Evolutionary conservation across 116 monocot genomes (phyloP).

Genomic region (Papilionanthe hybrid): DNA sequence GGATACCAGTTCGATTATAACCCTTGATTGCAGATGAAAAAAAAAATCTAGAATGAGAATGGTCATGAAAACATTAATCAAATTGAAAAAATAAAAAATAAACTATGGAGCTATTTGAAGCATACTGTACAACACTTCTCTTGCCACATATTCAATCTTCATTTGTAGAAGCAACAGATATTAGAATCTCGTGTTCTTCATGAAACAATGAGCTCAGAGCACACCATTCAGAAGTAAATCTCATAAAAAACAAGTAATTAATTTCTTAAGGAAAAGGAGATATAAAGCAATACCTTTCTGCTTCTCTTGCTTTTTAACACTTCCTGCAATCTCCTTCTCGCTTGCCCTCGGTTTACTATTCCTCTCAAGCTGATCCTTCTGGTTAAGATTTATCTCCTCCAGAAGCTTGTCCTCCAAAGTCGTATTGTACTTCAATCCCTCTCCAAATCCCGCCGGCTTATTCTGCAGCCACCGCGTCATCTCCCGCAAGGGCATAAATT

Average conservation of each 20-base stretch:
- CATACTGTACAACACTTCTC: too few species aligned
- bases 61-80: too few species aligned
- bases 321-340: not conserved
- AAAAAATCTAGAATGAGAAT: too few species aligned
- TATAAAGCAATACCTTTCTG: slow-evolving; percentile 12
- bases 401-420: slow-evolving; percentile 58
- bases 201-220: too few species aligned
- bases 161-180: not conserved
- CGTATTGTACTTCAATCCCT: slow-evolving; percentile 64
- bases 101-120: too few species aligned
- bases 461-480: slow-evolving; percentile 51
- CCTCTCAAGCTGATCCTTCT: slow-evolving; percentile 26
- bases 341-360: slow-evolving; percentile 12
- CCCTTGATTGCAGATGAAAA: too few species aligned
- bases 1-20: too few species aligned
- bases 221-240: too few species aligned
- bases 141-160: not conserved
- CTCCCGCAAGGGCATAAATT: slow-evolving; percentile 28
- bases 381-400: slow-evolving; percentile 56
- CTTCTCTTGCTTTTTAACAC: slow-evolving; percentile 15
- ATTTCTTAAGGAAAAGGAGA: not conserved
- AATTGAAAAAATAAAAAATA: too few species aligned
- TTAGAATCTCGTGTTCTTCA: not conserved
- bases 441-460: slow-evolving; percentile 78
- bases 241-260: not conserved